phyloP scores from a whole-genome alignment of 2,329 filamentous ascomycete genomes.

The Aspergillus amoenus region DNA sequence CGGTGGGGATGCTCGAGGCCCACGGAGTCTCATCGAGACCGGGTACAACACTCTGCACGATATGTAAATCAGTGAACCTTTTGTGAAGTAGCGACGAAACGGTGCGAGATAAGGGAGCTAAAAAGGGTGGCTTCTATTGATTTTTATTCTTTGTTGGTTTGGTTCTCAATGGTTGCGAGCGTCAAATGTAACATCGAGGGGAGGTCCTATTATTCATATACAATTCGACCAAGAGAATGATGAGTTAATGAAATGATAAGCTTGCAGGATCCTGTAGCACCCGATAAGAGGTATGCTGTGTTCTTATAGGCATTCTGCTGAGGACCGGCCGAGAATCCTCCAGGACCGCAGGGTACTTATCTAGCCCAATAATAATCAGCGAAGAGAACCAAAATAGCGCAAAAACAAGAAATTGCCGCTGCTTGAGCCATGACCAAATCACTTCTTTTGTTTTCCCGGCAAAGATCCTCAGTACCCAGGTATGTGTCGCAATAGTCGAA shows the following conservation, averaged over 20 bases:
- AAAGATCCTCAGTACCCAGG: no score
- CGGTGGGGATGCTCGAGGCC: constrained; percentile 64
- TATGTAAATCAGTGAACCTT: constrained; percentile 24
- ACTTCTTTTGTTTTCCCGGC: background rate
- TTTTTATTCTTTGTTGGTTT: background rate
- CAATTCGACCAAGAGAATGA: background rate
- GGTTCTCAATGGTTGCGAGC: background rate
- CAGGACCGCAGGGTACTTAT: background rate
- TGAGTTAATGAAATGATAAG: constrained; percentile 2
- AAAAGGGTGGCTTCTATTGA: constrained; percentile 5
- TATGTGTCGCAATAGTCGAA: background rate
- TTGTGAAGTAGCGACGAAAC: background rate
- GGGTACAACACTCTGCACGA: constrained; percentile 57
- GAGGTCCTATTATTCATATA: background rate
- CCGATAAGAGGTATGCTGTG: background rate
- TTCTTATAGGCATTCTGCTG: background rate
- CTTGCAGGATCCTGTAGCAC: background rate
- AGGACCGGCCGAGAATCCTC: background rate
- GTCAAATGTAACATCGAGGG: background rate
- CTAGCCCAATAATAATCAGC: background rate
- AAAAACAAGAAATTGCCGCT: background rate
- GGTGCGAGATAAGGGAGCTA: background rate
- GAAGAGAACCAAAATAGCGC: background rate
- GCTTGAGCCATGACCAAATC: no score
- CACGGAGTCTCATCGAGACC: constrained; percentile 59